These are phyloP conservation scores for Trichoderma sp. DNA, from an alignment of 2,329 filamentous ascomycete species.

Conservation along the genomic window DNA sequence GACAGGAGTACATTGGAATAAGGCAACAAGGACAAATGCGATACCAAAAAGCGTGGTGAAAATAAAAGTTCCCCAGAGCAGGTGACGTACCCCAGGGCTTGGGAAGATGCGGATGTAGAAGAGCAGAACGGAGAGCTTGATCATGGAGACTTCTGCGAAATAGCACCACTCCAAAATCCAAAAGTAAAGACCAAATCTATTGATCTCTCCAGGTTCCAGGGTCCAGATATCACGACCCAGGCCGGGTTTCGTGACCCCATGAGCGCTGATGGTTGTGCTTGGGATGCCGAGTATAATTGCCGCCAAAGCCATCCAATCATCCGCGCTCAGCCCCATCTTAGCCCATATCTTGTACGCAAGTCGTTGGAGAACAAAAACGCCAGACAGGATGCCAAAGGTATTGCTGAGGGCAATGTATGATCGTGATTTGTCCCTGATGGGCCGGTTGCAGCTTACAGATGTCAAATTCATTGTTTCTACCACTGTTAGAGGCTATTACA, in stretches of 20 bases:
- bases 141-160: constrained; percentile 43
- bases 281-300: constrained; percentile 28
- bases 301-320: constrained; percentile 36
- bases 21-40: constrained; percentile 40
- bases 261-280: constrained; percentile 29
- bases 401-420: constrained; percentile 35
- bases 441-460: constrained; percentile 22
- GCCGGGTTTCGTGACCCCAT: constrained; percentile 38
- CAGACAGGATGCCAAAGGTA: constrained; percentile 35
- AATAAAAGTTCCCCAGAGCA: constrained; percentile 43
- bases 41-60: constrained; percentile 41
- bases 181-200: constrained; percentile 41
- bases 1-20: constrained; percentile 53
- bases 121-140: constrained; percentile 51
- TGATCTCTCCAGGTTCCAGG: constrained; percentile 39
- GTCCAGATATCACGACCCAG: constrained; percentile 53
- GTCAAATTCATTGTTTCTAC: constrained; percentile 29
- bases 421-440: constrained; percentile 31
- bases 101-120: constrained; percentile 58
- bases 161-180: constrained; percentile 45
- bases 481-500: background rate
- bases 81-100: constrained; percentile 32
- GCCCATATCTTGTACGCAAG: constrained; percentile 36
- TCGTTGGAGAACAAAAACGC: constrained; percentile 41
- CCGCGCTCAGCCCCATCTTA: constrained; percentile 36